Evolutionary conservation across 2,329 filamentous ascomycete species (phyloP).

Genomic region (Samsoniella hepiali): DNA sequence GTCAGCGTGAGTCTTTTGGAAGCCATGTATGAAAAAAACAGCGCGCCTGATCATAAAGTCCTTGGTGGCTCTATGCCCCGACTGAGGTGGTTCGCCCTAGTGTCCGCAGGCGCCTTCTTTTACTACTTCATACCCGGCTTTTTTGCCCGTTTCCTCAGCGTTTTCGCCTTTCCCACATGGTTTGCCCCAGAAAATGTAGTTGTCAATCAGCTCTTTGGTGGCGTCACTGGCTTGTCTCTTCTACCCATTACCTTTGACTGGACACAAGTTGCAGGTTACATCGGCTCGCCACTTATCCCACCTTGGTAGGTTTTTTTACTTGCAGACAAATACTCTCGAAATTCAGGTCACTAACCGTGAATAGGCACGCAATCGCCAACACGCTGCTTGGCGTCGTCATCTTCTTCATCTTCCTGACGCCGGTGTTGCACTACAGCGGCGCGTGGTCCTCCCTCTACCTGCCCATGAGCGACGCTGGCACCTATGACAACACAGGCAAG

Average conservation of each 20-base stretch:
- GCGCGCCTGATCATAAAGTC: slow-evolving; percentile 47
- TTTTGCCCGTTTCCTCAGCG: slow-evolving; percentile 64
- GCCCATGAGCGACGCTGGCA: slow-evolving; percentile 66
- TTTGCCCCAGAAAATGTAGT: slow-evolving; percentile 64
- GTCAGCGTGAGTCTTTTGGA: slow-evolving; percentile 66
- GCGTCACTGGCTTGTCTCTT: slow-evolving; percentile 62
- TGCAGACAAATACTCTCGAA: not conserved
- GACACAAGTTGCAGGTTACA: slow-evolving; percentile 67
- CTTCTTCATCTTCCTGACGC: slow-evolving; percentile 61
- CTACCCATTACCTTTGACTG: slow-evolving; percentile 75
- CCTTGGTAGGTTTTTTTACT: slow-evolving; percentile 51
- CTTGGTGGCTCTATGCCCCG: slow-evolving; percentile 64
- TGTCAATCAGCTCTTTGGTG: slow-evolving; percentile 72
- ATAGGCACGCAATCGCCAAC: slow-evolving; percentile 68
- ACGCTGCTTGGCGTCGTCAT: slow-evolving; percentile 63
- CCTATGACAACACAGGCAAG: slow-evolving; percentile 67
- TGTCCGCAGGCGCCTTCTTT: slow-evolving; percentile 55
- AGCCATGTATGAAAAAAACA: slow-evolving; percentile 64
- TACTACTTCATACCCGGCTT: slow-evolving; percentile 71
- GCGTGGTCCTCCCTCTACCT: slow-evolving; percentile 63
- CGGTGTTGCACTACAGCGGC: slow-evolving; percentile 62
- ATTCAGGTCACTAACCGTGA: slow-evolving; percentile 2
- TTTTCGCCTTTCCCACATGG: slow-evolving; percentile 71
- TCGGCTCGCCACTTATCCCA: slow-evolving; percentile 65
- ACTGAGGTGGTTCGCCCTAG: slow-evolving; percentile 60